phyloP scores from a whole-genome alignment of 176 grass and related monocot genomes.

The Echinochloa phyllopogon region DNA sequence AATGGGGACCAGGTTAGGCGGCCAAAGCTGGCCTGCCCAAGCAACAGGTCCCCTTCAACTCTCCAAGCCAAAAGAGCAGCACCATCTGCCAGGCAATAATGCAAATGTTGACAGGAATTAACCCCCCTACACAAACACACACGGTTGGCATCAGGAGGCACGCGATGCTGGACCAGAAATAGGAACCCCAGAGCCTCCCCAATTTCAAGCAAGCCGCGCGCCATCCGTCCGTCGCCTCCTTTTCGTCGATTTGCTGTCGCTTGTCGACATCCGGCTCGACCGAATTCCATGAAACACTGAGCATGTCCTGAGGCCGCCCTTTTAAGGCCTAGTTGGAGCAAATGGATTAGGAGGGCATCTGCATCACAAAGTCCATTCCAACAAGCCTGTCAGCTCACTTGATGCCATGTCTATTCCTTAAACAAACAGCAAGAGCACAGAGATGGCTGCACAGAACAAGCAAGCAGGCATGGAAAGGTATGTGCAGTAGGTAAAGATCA shows the following conservation, averaged over 20 bases:
- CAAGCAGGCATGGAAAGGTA: constrained; percentile 30
- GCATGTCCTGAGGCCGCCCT: constrained; percentile 30
- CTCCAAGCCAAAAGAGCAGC: constrained; percentile 30
- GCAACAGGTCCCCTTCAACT: constrained; percentile 56
- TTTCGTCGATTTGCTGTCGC: constrained; percentile 51
- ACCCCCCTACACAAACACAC: neutral
- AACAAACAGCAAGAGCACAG: constrained; percentile 55
- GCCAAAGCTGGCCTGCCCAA: constrained; percentile 36
- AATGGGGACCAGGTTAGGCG: constrained; percentile 49
- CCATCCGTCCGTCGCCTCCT: neutral
- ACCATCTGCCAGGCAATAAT: constrained; percentile 17
- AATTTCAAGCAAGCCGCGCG: neutral
- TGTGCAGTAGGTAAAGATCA: constrained; percentile 51
- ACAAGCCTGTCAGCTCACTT: constrained; percentile 28
- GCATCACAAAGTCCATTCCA: constrained; percentile 38
- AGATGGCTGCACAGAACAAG: constrained; percentile 40
- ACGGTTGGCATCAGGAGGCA: constrained; percentile 23
- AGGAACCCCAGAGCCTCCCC: neutral
- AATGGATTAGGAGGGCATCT: constrained; percentile 36
- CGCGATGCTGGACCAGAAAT: constrained; percentile 27
- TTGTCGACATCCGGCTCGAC: constrained; percentile 31
- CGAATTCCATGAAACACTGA: constrained; percentile 45
- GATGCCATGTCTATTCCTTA: constrained; percentile 50
- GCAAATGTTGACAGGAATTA: constrained; percentile 26
- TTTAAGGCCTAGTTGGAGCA: neutral